Evolutionary conservation across 495 filamentous ascomycete species (phyloP).

Genomic region (Daldinia concentrica): DNA sequence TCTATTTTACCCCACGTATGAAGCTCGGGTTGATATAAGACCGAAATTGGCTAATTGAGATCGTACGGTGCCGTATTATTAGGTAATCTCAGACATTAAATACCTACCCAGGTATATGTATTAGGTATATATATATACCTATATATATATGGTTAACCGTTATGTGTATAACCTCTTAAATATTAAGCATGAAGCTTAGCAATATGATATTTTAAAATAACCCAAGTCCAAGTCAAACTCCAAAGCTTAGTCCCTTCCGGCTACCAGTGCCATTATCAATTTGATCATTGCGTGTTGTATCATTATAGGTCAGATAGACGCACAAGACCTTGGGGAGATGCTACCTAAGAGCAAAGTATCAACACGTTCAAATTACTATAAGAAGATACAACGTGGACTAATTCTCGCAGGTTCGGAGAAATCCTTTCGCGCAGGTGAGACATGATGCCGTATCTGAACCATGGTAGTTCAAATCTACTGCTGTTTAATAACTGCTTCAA

Average conservation of each 20-base stretch:
- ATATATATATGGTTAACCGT: no score
- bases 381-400: not conserved
- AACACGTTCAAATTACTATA: not conserved
- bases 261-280: not conserved
- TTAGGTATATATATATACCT: no score
- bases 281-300: not conserved
- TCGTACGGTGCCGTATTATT: not conserved
- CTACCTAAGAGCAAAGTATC: not conserved
- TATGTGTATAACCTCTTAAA: no score
- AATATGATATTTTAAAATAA: no score
- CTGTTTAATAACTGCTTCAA: not conserved
- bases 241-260: no score
- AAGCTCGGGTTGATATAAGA: not conserved
- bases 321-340: not conserved
- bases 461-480: not conserved
- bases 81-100: not conserved
- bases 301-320: not conserved
- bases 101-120: no score
- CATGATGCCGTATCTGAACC: not conserved
- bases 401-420: not conserved
- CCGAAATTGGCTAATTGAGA: not conserved
- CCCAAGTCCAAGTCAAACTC: no score
- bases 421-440: not conserved
- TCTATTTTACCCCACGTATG: not conserved
- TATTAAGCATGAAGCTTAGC: no score